phyloP scores from a whole-genome alignment of 2,329 filamentous ascomycete genomes.

The Paraconiothyrium brasiliense region DNA sequence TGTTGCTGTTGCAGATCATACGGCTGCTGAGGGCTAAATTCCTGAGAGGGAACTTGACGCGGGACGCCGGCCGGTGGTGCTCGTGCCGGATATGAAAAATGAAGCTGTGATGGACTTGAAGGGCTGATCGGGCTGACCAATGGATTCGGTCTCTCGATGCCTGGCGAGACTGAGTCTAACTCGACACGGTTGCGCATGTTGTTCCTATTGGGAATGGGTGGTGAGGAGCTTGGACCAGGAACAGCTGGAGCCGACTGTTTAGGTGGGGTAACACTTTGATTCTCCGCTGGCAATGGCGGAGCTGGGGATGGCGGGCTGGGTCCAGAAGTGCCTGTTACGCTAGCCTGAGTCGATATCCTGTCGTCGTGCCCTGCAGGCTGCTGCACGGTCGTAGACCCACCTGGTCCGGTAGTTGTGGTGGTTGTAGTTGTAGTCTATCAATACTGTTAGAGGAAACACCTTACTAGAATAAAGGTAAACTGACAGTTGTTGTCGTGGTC shows the following conservation, averaged over 20 bases:
- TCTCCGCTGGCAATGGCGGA: conserved; percentile 23
- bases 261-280: not conserved
- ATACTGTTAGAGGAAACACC: not conserved
- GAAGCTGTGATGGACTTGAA: conserved; percentile 38
- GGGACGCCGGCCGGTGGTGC: conserved; percentile 44
- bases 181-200: conserved; percentile 49
- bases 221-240: conserved; percentile 31
- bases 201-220: conserved; percentile 46
- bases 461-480: not conserved
- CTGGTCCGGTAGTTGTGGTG: conserved; percentile 46
- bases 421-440: conserved; percentile 45
- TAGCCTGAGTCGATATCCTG: conserved; percentile 26
- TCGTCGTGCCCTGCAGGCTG: conserved; percentile 29
- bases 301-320: conserved; percentile 46
- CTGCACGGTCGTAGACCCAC: conserved; percentile 45
- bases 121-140: conserved; percentile 41
- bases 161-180: conserved; percentile 45
- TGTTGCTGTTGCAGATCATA: conserved; percentile 30
- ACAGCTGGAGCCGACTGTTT: conserved; percentile 5
- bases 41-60: conserved; percentile 34
- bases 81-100: conserved; percentile 49
- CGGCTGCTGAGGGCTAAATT: conserved; percentile 6
- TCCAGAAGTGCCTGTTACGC: conserved; percentile 43
- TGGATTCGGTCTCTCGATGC: conserved; percentile 44
- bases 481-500: conserved; percentile 43